A percentile compares a stretch with the other conserved stretches of the same genome.
These are phyloP conservation scores for Vaccinium myrtillus DNA, from an alignment of 148 eudicot genomes.

Conservation along the genomic window DNA sequence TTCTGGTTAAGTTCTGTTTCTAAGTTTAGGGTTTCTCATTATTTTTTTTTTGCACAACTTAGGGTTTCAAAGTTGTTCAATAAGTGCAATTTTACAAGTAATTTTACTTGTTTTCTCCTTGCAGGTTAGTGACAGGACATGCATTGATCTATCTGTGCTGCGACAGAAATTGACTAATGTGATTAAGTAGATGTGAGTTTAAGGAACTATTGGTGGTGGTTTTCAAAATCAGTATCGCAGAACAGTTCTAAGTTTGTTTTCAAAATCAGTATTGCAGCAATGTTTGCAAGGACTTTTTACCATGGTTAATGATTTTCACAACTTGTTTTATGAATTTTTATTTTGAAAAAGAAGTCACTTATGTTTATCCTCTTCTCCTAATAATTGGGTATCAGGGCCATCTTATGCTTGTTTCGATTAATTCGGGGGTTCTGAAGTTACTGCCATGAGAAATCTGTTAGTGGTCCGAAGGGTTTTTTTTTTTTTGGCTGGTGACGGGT, in stretches of 20 bases:
- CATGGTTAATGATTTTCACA: background rate
- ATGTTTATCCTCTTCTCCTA: background rate
- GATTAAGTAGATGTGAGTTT: background rate
- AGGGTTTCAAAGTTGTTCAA: background rate
- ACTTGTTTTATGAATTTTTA: background rate
- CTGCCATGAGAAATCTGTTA: background rate
- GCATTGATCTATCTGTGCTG: background rate
- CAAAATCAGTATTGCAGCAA: background rate
- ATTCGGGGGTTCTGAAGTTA: background rate
- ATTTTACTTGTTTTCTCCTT: background rate
- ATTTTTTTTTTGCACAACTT: background rate
- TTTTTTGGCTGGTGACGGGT: background rate
- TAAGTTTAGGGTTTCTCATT: background rate
- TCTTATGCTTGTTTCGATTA: background rate
- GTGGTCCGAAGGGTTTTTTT: background rate
- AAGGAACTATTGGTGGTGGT: background rate
- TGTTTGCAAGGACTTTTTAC: background rate
- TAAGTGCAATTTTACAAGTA: background rate
- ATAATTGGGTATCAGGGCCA: background rate
- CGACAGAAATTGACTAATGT: background rate
- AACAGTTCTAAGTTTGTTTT: background rate
- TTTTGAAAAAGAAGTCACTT: background rate
- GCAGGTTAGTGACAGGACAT: constrained; percentile 10
- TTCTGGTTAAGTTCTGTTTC: background rate
- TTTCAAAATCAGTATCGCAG: background rate